phyloP scores from a whole-genome alignment of 2,329 filamentous ascomycete species.

The Parasarocladium wereldwijsianum region DNA sequence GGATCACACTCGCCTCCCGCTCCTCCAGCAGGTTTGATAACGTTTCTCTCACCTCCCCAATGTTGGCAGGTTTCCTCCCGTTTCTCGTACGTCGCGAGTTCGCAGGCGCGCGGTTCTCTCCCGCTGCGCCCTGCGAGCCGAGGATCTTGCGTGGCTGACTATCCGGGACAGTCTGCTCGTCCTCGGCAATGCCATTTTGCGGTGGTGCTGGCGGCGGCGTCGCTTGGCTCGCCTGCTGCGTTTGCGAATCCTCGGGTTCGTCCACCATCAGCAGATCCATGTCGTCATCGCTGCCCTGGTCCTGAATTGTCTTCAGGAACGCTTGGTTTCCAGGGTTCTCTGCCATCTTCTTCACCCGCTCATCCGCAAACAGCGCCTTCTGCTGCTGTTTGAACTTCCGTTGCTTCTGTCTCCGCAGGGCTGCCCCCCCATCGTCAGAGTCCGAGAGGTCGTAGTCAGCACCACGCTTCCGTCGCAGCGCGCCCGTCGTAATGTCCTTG shows the following conservation, averaged over 20 bases:
- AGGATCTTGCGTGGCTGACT: constrained; percentile 32
- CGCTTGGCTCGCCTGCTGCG: constrained; percentile 13
- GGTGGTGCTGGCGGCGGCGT: no score
- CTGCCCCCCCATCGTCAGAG: constrained; percentile 75
- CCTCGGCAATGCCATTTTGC: no score
- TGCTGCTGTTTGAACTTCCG: constrained; percentile 85
- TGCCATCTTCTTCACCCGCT: constrained; percentile 80
- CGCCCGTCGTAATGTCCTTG: constrained; percentile 82
- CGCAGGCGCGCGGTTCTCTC: constrained; percentile 40
- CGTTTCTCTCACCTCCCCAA: constrained; percentile 71
- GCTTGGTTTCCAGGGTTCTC: constrained; percentile 79
- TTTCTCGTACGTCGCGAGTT: constrained; percentile 45
- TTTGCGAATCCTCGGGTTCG: constrained; percentile 22
- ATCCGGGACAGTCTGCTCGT: constrained; percentile 27
- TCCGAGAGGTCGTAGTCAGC: constrained; percentile 77
- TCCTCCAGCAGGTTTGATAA: constrained; percentile 74
- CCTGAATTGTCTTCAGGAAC: constrained; percentile 81
- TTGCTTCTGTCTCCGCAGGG: constrained; percentile 65
- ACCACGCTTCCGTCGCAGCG: constrained; percentile 69
- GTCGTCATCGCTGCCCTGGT: constrained; percentile 61
- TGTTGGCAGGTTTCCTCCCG: constrained; percentile 53
- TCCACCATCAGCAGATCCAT: constrained; percentile 55
- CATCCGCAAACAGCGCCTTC: constrained; percentile 73
- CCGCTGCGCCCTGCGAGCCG: constrained; percentile 19
- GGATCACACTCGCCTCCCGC: constrained; percentile 34